Base-by-base conservation (phyloP, 2,329 filamentous ascomycete genomes). In the Pyricularia sp. region DNA sequence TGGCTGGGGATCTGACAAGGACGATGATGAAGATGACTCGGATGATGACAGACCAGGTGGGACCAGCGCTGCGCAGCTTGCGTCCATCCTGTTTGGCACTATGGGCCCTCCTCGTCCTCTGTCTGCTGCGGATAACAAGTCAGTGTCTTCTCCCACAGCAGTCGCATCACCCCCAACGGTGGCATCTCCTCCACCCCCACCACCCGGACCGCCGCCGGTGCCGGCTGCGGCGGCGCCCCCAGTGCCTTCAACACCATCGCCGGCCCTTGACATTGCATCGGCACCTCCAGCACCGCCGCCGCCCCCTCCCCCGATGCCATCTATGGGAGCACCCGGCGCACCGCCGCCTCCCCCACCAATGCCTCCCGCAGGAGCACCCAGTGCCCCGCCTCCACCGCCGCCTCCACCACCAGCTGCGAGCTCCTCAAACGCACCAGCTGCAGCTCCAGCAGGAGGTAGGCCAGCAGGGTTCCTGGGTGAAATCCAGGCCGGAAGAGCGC, bases 21-120 rank as follows among this genome's bases (percentile, higher is more conserved):
- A 81, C 25, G 81, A 83, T 31, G 83, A 84, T 3, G 89, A 91
- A 25, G 88, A 91, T 68, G 91, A 92, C 68, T 89, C 88, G 50
- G 90, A 94, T 69, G 92, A 94, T 69, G 91, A 93, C 68, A 87
- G 90, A 11, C 90, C 92, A 23, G 91, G 91, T 67, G 92, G 92
- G 68, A 89, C 91, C 70, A 93, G 88, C 73, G 95, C 95, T 66
- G 95, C 96, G 70, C 92, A 97, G 74, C 87, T 99, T 55, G 95
- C 95, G 20, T 97, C 92, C 7, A 95, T 97, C 70, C 85, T 99
- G 25, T 99, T 99, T 77, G 94, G 95, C 70, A 97, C 94, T 67
- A 98, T 99, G 94, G 94, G 88, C 11, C 94, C 95, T 58, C 94
- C 95, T 17, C 89, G 94, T 67, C 94, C 94, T 33, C 81, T 97